Percentiles rank a stretch among this genome's conserved stretches.
Conservation (phyloP, 73 alveolate species). For the Symbiodinium natans region DNA sequence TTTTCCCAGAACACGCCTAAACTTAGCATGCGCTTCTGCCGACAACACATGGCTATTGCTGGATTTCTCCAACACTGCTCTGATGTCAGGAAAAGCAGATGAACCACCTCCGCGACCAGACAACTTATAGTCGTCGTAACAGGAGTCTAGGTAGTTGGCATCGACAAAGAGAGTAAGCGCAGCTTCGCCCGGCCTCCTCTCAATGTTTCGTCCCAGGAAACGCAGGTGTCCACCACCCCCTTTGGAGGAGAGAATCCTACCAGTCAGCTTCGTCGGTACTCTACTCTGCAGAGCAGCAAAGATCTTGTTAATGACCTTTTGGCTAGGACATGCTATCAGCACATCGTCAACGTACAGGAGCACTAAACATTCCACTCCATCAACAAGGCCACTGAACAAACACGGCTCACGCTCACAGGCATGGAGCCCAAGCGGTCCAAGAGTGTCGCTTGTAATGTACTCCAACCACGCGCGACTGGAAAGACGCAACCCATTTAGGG, state of each 20-base stretch:
- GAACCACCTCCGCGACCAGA: too few species aligned
- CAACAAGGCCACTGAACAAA: background rate
- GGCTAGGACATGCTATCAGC: background rate
- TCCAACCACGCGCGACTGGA: background rate
- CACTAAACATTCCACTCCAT: background rate
- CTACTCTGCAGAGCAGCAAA: too few species aligned
- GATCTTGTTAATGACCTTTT: background rate
- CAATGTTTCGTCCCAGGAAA: too few species aligned
- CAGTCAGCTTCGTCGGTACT: too few species aligned
- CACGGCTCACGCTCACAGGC: background rate
- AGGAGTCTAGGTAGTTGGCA: too few species aligned
- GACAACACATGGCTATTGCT: background rate
- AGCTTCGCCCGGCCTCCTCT: too few species aligned
- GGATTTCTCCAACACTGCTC: too few species aligned
- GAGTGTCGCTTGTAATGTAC: background rate
- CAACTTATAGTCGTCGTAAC: too few species aligned
- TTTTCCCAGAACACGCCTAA: background rate
- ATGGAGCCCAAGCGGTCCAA: background rate
- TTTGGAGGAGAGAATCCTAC: too few species aligned
- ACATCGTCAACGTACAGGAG: background rate
- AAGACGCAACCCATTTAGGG: background rate
- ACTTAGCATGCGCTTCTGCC: background rate
- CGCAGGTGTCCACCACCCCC: too few species aligned
- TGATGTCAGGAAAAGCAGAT: too few species aligned
- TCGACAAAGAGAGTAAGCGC: too few species aligned